Base-by-base conservation (phyloP, 306 rosid species). In the Vicia villosa region DNA sequence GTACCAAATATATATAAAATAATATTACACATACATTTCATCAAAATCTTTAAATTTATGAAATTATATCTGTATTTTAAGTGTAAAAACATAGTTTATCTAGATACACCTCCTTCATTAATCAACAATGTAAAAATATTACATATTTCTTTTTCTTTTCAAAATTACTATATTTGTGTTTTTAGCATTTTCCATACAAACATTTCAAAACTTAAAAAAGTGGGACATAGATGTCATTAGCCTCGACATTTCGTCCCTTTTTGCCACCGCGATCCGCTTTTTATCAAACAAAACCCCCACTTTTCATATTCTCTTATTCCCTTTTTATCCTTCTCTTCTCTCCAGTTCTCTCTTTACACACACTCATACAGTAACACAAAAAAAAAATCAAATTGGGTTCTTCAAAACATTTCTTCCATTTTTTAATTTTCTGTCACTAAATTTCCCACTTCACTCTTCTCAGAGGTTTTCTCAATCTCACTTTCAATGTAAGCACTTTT, bases 401-500 rank as follows among this genome's bases (percentile, higher is more conserved):
- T 60, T 12, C 24, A 34, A 30, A 46, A 74, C 62, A 34, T 57
- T 72, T 73, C 14, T 41, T 13, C 46, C 63, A 19, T 66, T 63
- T 76, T 83, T 79, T 52, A 70, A 70, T 86, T 52, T 52, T 60
- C 63, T 37, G 42, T 64, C 62, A 70, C 38, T 68, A 72, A 43
- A 5, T 70, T 73, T 63, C 49, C 26, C 59, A 45, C 79, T 24
- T 57, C 63, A 68, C 70, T 45, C 22, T 8, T 3, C 43, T 58
- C 73, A 61, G 4, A 21, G 4, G 32, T 20, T 65, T 30, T 69
- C 19, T 38, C 56, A 10, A 15, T 49, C 47, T 38, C 59, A 12
- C 58, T 30, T 56, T 66, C 80, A 64, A 46, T 76, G 86, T 79
- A 86, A 86, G 83, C 67, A 41, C 63, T 63, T 69, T 74, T 81